Conservation (phyloP, 768 basidiomycete species). For the Albatrellus ellisii region DNA sequence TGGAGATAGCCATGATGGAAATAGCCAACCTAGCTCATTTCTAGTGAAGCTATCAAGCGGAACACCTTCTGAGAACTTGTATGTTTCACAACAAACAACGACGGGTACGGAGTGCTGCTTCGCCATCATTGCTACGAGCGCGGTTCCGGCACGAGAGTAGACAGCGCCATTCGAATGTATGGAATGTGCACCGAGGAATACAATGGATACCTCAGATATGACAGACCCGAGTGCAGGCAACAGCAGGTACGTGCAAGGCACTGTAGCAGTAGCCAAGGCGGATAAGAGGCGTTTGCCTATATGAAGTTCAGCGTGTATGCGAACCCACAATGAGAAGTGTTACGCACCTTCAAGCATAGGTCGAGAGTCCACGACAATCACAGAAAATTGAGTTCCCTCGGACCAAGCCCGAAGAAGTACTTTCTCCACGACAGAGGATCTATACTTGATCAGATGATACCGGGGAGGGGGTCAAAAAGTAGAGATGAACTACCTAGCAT, state of each 20-base stretch:
- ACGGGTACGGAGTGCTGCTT: conserved; percentile 84
- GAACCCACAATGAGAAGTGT: conserved; percentile 1
- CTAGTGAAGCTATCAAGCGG: conserved; percentile 90
- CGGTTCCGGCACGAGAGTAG: conserved; percentile 89
- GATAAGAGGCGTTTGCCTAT: conserved; percentile 70
- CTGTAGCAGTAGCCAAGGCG: conserved; percentile 50
- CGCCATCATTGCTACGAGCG: conserved; percentile 93
- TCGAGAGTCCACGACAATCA: conserved; percentile 89
- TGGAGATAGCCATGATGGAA: not conserved
- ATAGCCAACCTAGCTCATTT: conserved; percentile 90
- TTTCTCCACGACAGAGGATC: conserved; percentile 92
- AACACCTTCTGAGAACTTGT: conserved; percentile 92
- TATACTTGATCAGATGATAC: conserved; percentile 19
- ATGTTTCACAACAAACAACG: conserved; percentile 95
- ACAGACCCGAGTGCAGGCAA: conserved; percentile 73
- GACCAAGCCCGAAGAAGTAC: conserved; percentile 67
- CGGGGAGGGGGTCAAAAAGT: not conserved
- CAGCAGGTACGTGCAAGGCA: conserved; percentile 88
- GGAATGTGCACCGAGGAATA: conserved; percentile 89
- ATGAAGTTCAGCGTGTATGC: not conserved
- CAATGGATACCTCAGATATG: conserved; percentile 69
- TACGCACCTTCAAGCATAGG: conserved; percentile 77
- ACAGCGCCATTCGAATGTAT: conserved; percentile 92
- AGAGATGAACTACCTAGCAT: conserved; percentile 52
- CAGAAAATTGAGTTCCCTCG: conserved; percentile 70